A percentile compares a stretch with the other conserved stretches of the same genome.
These are phyloP conservation scores for Pueraria montana DNA, from an alignment of 306 rosid species.

Conservation along the genomic window DNA sequence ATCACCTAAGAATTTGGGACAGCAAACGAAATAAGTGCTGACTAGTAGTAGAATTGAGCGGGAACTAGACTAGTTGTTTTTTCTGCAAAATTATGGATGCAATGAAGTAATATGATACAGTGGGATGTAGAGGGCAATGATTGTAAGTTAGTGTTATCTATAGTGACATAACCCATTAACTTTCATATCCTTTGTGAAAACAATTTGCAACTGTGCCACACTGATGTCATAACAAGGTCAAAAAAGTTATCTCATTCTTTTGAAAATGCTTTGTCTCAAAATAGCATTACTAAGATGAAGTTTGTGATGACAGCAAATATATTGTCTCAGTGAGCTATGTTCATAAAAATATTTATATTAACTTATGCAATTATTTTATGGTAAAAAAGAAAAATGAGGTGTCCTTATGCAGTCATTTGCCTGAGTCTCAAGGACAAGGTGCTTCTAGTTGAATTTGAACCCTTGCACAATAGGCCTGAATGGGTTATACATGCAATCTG, in stretches of 20 bases:
- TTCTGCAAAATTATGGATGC: conserved; percentile 5
- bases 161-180: neutral
- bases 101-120: neutral
- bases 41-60: conserved; percentile 3
- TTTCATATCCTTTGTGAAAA: neutral
- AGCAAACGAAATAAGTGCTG: conserved; percentile 16
- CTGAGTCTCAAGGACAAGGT: neutral
- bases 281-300: neutral
- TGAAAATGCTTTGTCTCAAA: neutral
- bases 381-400: neutral
- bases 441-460: neutral
- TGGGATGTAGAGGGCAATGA: conserved; percentile 5
- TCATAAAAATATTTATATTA: neutral
- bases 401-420: neutral
- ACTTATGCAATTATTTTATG: neutral
- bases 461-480: neutral
- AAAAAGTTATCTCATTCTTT: too few relatives aligned
- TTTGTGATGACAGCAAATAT: neutral
- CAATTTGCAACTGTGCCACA: neutral
- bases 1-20: neutral
- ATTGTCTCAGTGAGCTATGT: too few relatives aligned
- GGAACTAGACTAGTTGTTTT: neutral
- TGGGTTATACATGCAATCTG: neutral
- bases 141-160: neutral
- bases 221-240: neutral